Percentiles rank a stretch among this genome's conserved stretches.
Evolutionary conservation across 2,329 filamentous ascomycete genomes (phyloP).

Genomic region (Colletotrichum sojae): DNA sequence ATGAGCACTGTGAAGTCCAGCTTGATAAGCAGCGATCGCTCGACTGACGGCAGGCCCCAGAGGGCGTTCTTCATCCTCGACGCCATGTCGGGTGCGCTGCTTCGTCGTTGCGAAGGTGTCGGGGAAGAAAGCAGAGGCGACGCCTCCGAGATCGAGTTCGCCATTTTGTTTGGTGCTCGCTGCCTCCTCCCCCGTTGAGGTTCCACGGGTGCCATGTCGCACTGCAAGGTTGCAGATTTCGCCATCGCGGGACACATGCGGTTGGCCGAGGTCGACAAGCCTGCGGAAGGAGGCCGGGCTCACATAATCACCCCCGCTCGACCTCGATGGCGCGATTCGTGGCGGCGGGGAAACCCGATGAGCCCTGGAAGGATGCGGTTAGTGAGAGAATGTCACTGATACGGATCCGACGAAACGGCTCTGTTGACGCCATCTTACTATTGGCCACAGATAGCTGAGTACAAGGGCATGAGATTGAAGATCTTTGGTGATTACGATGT

Average conservation of each 20-base stretch:
- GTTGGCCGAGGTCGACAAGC: no score
- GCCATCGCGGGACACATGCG: constrained; percentile 14
- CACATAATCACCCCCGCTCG: no score
- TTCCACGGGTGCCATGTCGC: constrained; percentile 31
- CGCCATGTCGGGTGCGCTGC: constrained; percentile 11
- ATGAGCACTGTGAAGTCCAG: constrained; percentile 58
- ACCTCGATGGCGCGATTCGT: no score
- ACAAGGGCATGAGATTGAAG: no score
- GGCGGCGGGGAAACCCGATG: no score
- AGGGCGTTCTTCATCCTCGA: constrained; percentile 25
- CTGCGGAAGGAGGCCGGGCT: no score
- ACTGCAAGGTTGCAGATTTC: constrained; percentile 35
- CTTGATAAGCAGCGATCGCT: constrained; percentile 52
- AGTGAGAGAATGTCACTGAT: no score
- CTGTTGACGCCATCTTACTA: no score
- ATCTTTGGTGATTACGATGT: no score
- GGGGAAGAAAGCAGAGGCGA: constrained; percentile 27
- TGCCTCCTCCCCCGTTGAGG: background rate
- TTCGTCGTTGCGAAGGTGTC: background rate
- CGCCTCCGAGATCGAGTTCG: constrained; percentile 9
- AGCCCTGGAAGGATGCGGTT: no score
- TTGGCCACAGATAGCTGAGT: no score
- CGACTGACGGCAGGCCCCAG: constrained; percentile 39
- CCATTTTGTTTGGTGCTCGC: constrained; percentile 11
- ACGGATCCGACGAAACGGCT: no score